phyloP scores from a whole-genome alignment of 2,329 filamentous ascomycete genomes.

The Neoscytalidium dimidiatum region DNA sequence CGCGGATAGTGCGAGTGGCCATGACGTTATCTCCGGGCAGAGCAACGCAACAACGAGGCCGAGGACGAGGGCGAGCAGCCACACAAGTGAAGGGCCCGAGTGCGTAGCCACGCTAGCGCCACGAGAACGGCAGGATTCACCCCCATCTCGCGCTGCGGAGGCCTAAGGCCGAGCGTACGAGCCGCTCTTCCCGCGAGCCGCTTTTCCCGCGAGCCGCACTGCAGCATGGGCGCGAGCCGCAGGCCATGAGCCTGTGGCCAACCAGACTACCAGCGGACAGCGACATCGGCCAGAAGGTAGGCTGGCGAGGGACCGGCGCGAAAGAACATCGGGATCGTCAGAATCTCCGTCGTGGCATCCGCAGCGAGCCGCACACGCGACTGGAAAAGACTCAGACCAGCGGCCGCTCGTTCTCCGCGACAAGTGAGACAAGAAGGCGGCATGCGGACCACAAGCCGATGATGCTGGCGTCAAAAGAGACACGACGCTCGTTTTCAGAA shows the following conservation, averaged over 20 bases:
- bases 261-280: too few relatives aligned
- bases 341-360: background rate
- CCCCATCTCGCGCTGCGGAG: background rate
- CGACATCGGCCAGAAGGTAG: background rate
- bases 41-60: background rate
- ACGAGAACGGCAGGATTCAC: too few relatives aligned
- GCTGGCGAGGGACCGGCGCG: background rate
- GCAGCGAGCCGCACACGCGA: background rate
- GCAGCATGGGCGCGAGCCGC: too few relatives aligned
- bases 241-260: background rate
- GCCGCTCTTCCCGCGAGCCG: background rate
- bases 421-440: background rate
- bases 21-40: constrained; percentile 9
- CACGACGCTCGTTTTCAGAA: background rate
- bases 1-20: background rate
- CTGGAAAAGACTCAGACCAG: too few relatives aligned
- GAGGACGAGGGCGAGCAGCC: too few relatives aligned
- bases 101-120: too few relatives aligned
- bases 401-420: background rate
- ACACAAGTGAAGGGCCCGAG: too few relatives aligned
- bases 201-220: too few relatives aligned
- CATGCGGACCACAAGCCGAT: background rate
- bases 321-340: background rate
- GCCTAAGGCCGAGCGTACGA: background rate
- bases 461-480: background rate